Evolutionary conservation across 768 basidiomycete species (phyloP), one percentile per base, ranked within the genome.

Genomic region (Lactifluus rugatus): DNA sequence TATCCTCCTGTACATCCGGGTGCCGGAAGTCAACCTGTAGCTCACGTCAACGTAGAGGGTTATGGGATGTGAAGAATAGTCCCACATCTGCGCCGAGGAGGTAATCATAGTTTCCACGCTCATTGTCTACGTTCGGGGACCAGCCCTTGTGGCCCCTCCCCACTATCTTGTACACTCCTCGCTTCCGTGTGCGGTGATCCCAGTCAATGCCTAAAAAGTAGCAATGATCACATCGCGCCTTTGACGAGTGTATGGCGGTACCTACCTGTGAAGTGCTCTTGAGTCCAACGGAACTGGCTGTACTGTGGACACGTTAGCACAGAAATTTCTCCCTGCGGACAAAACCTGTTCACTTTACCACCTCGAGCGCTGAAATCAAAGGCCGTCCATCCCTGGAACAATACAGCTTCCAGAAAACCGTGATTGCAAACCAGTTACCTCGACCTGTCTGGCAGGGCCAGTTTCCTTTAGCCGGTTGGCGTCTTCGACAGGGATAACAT

Each of bases 101-200:
- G 68, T 84, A 92, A 64, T 92, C 89, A 68, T 89, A 91, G 69
- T 93, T 91, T 60, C 89, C 91, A n/a, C 86, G 78, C 69, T 95
- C 92, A 1, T 73, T 73, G 68, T 91, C 89, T 8, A 95, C 93
- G 62, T 78, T 75, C 13, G 70, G 74, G 5, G 92, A 93, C 93
- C 93, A 95, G 31, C 85, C 83, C 71, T 85, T 82, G 62, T 83
- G 82, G 6, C 77, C 79, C 44, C 75, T 71, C 34, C 81, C 81
- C 21, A 80, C 75, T 49, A 95, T 85, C 54, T 86, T 81, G 72
- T 79, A 95, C 31, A 96, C 72, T n/a, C 70, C 81, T 42, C 78
- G 79, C 11, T 78, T 79, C 57, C 72, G 77, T 17, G 84, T 80
- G 48, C 76, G 76, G 4, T 87, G 77, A 67, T 96, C 92, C 79